These are phyloP conservation scores for Austroboletus eburneus DNA, from an alignment of 768 basidiomycete genomes.

Conservation along the genomic window DNA sequence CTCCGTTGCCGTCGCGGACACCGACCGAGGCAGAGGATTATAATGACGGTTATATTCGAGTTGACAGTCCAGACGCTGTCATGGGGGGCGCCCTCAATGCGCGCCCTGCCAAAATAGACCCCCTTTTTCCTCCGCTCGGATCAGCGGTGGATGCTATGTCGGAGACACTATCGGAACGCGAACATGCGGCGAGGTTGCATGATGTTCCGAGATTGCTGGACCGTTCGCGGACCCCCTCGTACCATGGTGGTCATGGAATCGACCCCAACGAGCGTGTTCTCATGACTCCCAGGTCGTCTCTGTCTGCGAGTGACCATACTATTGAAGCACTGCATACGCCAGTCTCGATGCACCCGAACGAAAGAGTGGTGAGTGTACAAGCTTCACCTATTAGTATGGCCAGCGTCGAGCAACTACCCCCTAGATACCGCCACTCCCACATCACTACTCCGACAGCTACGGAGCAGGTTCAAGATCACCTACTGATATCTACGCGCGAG, in stretches of 20 bases:
- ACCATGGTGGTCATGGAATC: constrained; percentile 14
- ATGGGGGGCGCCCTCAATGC: constrained; percentile 33
- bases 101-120: constrained; percentile 24
- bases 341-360: constrained; percentile 15
- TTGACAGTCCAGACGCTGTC: constrained; percentile 29
- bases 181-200: constrained; percentile 14
- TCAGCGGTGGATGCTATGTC: constrained; percentile 13
- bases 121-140: constrained; percentile 22
- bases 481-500: no score
- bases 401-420: neutral
- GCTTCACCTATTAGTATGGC: neutral
- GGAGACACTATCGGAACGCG: constrained; percentile 23
- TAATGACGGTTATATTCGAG: constrained; percentile 30
- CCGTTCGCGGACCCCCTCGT: constrained; percentile 20
- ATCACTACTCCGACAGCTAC: constrained; percentile 15
- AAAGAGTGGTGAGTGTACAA: constrained; percentile 24
- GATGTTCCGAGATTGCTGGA: constrained; percentile 22
- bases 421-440: constrained; percentile 31
- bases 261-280: constrained; percentile 22
- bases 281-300: constrained; percentile 18
- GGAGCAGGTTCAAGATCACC: constrained; percentile 19
- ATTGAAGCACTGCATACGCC: constrained; percentile 26
- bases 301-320: constrained; percentile 30
- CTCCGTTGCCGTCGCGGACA: constrained; percentile 29
- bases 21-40: constrained; percentile 32